Evolutionary conservation across 331 rosid species (phyloP).

Genomic region (Phaseolus coccineus): DNA sequence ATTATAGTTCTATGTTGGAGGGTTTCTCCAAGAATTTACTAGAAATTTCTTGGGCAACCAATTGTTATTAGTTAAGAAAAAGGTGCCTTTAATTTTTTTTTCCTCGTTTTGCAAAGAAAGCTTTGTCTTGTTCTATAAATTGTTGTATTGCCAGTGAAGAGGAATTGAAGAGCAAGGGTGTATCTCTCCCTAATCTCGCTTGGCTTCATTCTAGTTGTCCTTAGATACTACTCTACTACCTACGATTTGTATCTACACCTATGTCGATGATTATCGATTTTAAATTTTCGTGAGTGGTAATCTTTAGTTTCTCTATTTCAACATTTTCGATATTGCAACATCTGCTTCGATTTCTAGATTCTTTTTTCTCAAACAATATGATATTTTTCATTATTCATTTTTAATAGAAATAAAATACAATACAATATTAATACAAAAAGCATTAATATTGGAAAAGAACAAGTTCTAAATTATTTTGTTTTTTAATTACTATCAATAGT

Average conservation of each 20-base stretch:
- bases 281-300: conserved; percentile 50
- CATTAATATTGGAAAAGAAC: no score
- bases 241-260: conserved; percentile 68
- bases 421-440: no score
- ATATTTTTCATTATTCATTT: no score
- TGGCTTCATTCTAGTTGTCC: conserved; percentile 58
- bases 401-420: no score
- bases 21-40: conserved; percentile 54
- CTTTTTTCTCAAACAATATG: no score
- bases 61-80: conserved; percentile 56
- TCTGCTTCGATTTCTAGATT: no score
- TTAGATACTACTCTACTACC: conserved; percentile 31
- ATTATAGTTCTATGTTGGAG: conserved; percentile 61
- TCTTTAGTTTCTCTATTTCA: conserved; percentile 32
- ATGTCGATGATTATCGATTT: conserved; percentile 51
- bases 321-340: not conserved
- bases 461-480: no score
- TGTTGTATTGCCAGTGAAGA: conserved; percentile 67
- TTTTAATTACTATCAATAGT: no score
- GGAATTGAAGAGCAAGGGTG: conserved; percentile 62
- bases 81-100: conserved; percentile 40
- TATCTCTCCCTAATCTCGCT: conserved; percentile 50
- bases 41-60: conserved; percentile 65
- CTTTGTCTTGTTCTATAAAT: conserved; percentile 54
- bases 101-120: conserved; percentile 31